Percentiles rank a stretch among this genome's conserved stretches.
phyloP scores from a whole-genome alignment of 306 rosid species.

The Acmispon strigosus region DNA sequence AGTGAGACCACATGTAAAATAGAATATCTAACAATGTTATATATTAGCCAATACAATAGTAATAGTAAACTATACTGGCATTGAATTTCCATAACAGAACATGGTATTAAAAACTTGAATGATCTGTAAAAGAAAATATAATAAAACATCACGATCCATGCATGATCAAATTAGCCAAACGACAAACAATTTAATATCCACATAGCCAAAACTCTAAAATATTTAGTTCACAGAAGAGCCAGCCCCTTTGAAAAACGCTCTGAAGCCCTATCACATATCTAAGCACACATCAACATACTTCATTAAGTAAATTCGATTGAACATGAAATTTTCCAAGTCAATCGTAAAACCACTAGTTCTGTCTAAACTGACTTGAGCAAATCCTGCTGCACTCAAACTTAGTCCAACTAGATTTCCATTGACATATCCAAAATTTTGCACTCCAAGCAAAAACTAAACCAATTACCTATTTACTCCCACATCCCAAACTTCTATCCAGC shows the following conservation, averaged over 20 bases:
- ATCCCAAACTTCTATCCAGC: not conserved
- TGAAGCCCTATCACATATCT: not conserved
- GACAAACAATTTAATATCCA: not conserved
- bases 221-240: not conserved
- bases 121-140: not conserved
- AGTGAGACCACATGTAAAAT: not conserved
- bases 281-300: not conserved
- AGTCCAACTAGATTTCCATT: slow-evolving; percentile 6
- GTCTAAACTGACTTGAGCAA: not conserved
- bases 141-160: not conserved
- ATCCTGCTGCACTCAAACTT: slow-evolving; percentile 7
- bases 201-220: slow-evolving; percentile 2
- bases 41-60: not conserved
- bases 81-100: not conserved
- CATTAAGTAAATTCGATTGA: not conserved
- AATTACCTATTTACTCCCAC: slow-evolving; percentile 1
- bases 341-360: not conserved
- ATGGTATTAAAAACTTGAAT: not conserved
- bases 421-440: not conserved
- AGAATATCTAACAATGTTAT: slow-evolving; percentile 4
- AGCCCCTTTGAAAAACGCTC: not conserved
- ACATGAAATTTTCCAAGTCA: not conserved
- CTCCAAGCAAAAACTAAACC: slow-evolving; percentile 4
- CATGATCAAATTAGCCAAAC: slow-evolving; percentile 5
- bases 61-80: no score